Conservation (phyloP, 179 eudicot species). For the Silene vulgaris region DNA sequence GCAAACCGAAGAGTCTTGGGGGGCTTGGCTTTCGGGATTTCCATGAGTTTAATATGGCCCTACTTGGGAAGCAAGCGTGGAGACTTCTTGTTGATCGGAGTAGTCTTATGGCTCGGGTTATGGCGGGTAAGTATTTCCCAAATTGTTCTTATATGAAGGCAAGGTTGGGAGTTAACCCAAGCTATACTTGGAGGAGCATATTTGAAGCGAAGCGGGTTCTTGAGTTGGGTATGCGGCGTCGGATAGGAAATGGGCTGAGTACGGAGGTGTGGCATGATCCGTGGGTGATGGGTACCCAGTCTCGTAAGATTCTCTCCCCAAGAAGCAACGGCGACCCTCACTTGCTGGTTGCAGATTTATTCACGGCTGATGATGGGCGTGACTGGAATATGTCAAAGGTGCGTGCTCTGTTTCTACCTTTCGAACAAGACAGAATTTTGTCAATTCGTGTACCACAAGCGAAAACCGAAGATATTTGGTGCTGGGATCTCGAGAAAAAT, state of each 20-base stretch:
- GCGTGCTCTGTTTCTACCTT: no score
- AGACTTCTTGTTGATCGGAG: neutral
- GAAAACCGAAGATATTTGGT: no score
- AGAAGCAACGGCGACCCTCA: no score
- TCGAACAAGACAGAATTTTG: no score
- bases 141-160: neutral
- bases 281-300: neutral
- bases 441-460: no score
- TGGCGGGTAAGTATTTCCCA: neutral
- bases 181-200: neutral
- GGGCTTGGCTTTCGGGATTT: neutral
- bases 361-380: no score
- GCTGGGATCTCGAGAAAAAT: no score
- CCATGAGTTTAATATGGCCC: neutral
- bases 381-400: no score
- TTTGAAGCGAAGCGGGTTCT: neutral
- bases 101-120: neutral
- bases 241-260: no score
- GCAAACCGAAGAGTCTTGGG: neutral
- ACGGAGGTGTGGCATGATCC: no score
- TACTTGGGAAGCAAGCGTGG: neutral
- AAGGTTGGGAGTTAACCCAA: neutral
- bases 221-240: no score
- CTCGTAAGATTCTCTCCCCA: neutral
- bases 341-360: no score